Percentiles rank a stretch among this genome's conserved stretches.
phyloP scores from a whole-genome alignment of 192 early-diverging fungal genomes.

The Coemansia sp. region DNA sequence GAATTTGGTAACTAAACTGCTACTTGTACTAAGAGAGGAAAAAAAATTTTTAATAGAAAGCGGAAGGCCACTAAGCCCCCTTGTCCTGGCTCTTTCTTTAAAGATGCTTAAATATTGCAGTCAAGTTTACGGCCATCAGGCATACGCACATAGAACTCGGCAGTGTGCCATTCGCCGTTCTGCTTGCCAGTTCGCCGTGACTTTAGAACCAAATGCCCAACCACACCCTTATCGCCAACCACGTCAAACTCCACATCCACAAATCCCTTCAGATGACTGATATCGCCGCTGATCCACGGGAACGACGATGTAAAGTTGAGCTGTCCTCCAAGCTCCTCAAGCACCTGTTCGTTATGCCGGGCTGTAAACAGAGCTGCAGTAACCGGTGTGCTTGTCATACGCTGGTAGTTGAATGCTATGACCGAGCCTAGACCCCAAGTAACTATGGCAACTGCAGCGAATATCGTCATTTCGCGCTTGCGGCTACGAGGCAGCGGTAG shows the following conservation, averaged over 20 bases:
- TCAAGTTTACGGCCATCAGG: slow-evolving; percentile 45
- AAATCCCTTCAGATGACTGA: slow-evolving; percentile 53
- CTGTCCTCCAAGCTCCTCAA: slow-evolving; percentile 31
- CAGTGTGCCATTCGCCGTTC: slow-evolving; percentile 52
- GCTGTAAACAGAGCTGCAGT: slow-evolving; percentile 51
- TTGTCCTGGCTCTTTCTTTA: too few relatives aligned
- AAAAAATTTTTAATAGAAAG: neutral
- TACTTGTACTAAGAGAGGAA: neutral
- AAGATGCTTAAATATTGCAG: slow-evolving; percentile 9
- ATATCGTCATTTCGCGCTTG: slow-evolving; percentile 47
- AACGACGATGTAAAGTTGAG: slow-evolving; percentile 50
- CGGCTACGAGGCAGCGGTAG: slow-evolving; percentile 43
- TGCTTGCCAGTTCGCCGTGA: slow-evolving; percentile 49
- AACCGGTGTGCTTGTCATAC: slow-evolving; percentile 53
- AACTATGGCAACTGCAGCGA: slow-evolving; percentile 32
- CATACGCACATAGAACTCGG: slow-evolving; percentile 38
- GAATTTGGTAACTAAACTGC: neutral
- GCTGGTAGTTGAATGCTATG: slow-evolving; percentile 56
- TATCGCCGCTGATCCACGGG: slow-evolving; percentile 54
- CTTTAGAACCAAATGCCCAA: slow-evolving; percentile 40
- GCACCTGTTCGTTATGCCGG: slow-evolving; percentile 44
- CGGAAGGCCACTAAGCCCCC: neutral
- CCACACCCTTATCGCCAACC: slow-evolving; percentile 36
- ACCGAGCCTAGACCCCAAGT: slow-evolving; percentile 48
- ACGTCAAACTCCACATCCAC: slow-evolving; percentile 52